These are phyloP conservation scores for Xylaria digitata DNA, from an alignment of 2,329 filamentous ascomycete genomes.

Conservation along the genomic window DNA sequence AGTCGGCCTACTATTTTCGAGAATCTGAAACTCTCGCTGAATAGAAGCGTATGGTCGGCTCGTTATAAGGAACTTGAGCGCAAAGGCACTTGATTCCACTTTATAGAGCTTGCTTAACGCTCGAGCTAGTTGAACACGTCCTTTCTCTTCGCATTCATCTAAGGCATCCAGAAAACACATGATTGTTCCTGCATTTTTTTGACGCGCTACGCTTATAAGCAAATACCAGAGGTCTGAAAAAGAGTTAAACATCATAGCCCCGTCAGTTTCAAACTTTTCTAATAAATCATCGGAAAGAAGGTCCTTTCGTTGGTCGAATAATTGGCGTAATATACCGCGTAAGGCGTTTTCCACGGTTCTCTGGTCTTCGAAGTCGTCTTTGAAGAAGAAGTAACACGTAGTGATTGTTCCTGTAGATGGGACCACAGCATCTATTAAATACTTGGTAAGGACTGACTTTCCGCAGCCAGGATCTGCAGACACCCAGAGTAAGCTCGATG, in stretches of 20 bases:
- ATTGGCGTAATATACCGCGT: constrained; percentile 49
- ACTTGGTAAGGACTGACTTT: constrained; percentile 56
- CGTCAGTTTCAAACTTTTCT: constrained; percentile 39
- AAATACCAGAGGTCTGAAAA: constrained; percentile 43
- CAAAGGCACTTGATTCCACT: no score
- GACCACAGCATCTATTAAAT: constrained; percentile 51
- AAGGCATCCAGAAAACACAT: no score
- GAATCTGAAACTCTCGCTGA: no score
- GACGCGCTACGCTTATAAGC: neutral
- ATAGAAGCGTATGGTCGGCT: no score
- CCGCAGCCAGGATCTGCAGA: constrained; percentile 56
- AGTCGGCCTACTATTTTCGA: no score
- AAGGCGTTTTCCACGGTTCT: constrained; percentile 14
- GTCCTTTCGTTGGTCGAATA: constrained; percentile 47
- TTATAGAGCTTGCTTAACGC: no score
- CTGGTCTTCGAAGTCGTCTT: constrained; percentile 53
- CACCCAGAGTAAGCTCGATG: constrained; percentile 22
- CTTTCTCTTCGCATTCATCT: no score
- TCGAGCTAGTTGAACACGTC: no score
- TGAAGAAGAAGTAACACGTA: constrained; percentile 59
- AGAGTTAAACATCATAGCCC: constrained; percentile 35
- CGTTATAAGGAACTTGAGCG: no score
- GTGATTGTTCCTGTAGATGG: constrained; percentile 36
- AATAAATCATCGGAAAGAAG: constrained; percentile 43
- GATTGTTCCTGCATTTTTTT: neutral